Evolutionary conservation across 441 rosid genomes (phyloP), one percentile per base, ranked within the genome.

Genomic region (Erysimum cheiri): DNA sequence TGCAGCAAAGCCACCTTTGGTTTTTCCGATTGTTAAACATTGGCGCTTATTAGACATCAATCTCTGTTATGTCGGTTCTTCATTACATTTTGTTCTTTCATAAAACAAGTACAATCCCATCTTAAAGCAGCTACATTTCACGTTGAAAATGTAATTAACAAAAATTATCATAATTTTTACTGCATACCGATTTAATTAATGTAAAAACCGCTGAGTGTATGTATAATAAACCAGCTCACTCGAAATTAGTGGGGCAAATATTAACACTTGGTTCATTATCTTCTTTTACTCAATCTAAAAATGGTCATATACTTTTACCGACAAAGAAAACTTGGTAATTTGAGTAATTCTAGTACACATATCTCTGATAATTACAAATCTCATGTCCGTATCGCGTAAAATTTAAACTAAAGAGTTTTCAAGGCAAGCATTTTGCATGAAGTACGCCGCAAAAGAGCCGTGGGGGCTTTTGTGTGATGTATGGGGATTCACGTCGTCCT

Each of bases 391-490:
- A 32, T 22, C 19, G 56, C 67, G 67, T 73, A 49, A 31, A 40
- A 1, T 12, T 8, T 58, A 14, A 58, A 59, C 40, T 15, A n/a
- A 57, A 52, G 40, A 10, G 19, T n/a, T 66, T 4, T 69, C 15
- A 69, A 62, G 37, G 39, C 14, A 56, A 19, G 59, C 64, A 61
- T 46, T 55, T 56, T 49, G 84, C 87, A 72, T 81, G 73, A 76
- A 83, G 88, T 84, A 71, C 90, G 89, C 84, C 86, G 85, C 82
- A 80, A 88, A 78, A 46, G 77, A 79, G 69, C 61, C 37, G 39
- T 8, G 44, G 39, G 60, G 49, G 54, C 62, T 70, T 70, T 31
- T 19, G 36, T 73, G 67, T 60, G 78, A 49, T 71, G 74, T 67
- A 75, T 75, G 71, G 78, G 36, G 74, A 14, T 54, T 19, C 63